These are phyloP conservation scores for Exophiala spinifera DNA, from an alignment of 2,329 filamentous ascomycete species.

Conservation along the genomic window DNA sequence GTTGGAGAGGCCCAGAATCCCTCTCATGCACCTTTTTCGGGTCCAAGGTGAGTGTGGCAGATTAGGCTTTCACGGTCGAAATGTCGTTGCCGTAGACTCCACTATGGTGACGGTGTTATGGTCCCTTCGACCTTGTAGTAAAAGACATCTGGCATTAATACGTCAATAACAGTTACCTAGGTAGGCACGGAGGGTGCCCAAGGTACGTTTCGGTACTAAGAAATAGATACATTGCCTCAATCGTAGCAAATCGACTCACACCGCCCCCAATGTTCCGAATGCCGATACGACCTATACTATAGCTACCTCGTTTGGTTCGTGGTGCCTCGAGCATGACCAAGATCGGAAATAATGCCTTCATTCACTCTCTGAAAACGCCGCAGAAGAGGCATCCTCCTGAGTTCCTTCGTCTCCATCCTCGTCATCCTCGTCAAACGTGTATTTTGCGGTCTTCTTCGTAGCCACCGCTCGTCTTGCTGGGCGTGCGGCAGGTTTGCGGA, in stretches of 20 bases:
- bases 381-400: conserved; percentile 18
- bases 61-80: background rate
- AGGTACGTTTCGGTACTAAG: background rate
- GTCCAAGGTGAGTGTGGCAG: background rate
- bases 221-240: background rate
- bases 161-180: background rate
- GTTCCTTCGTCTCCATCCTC: conserved; percentile 12
- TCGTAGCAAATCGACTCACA: background rate
- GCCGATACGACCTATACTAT: background rate
- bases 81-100: background rate
- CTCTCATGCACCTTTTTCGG: background rate
- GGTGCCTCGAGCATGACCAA: background rate
- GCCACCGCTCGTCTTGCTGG: conserved; percentile 44
- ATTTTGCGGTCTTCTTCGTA: conserved; percentile 39
- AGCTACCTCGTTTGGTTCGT: background rate
- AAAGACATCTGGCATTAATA: background rate
- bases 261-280: background rate
- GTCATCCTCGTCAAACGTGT: conserved; percentile 35
- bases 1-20: background rate
- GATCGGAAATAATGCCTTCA: background rate
- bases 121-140: too few species aligned
- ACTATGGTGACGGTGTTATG: background rate
- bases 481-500: conserved; percentile 35
- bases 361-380: conserved; percentile 17
- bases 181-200: background rate